Evolutionary conservation across 805 yeast species (phyloP).

Genomic region (Saturnispora gosingensis): DNA sequence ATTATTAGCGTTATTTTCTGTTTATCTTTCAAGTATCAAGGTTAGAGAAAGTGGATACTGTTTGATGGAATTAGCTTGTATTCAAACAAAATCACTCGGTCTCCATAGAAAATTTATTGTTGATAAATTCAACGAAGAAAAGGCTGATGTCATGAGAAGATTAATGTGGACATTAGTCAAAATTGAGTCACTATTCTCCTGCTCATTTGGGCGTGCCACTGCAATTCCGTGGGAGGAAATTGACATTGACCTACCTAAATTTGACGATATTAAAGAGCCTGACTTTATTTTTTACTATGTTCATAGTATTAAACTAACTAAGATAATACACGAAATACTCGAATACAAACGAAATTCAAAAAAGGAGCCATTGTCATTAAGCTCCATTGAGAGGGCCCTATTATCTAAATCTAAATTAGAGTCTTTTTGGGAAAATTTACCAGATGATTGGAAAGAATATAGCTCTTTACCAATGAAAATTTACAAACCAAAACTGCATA

Average conservation of each 20-base stretch:
- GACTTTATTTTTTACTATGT: conserved; percentile 26
- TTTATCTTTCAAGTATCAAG: conserved; percentile 35
- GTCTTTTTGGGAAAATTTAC: conserved; percentile 28
- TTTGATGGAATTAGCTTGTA: conserved; percentile 36
- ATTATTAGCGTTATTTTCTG: conserved; percentile 32
- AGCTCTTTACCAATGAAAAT: conserved; percentile 26
- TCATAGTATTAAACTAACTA: conserved; percentile 29
- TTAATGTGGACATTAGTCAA: conserved; percentile 39
- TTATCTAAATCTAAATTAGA: conserved; percentile 28
- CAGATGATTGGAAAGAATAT: conserved; percentile 27
- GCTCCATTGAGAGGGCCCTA: conserved; percentile 33
- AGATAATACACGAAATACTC: conserved; percentile 32
- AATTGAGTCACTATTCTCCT: conserved; percentile 32
- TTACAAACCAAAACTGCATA: conserved; percentile 34
- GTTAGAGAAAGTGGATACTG: conserved; percentile 42
- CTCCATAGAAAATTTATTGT: conserved; percentile 33
- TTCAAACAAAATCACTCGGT: conserved; percentile 42
- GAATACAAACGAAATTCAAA: conserved; percentile 30
- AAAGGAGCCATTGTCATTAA: conserved; percentile 32
- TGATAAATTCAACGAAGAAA: conserved; percentile 26
- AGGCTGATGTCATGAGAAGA: conserved; percentile 32
- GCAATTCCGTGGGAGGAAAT: conserved; percentile 37
- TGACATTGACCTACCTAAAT: conserved; percentile 32
- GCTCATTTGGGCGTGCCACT: conserved; percentile 38
- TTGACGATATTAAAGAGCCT: conserved; percentile 24